These are phyloP conservation scores for Xylaria longipes DNA, from an alignment of 495 filamentous ascomycete genomes.

Conservation along the genomic window DNA sequence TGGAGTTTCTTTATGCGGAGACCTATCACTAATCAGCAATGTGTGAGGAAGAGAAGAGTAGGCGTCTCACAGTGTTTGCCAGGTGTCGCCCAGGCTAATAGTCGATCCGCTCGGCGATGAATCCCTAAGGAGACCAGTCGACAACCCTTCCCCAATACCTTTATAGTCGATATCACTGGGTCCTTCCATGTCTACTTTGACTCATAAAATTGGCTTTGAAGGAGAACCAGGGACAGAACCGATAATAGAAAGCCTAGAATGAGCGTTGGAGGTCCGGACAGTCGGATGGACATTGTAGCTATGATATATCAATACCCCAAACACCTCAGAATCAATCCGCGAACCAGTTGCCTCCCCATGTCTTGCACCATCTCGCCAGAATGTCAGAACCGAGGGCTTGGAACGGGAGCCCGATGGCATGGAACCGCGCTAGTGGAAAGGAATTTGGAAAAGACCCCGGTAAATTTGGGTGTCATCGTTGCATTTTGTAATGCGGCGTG, in stretches of 20 bases:
- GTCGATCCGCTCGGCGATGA: not conserved
- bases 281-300: not conserved
- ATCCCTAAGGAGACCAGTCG: not conserved
- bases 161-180: conserved; percentile 10
- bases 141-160: conserved; percentile 20
- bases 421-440: not conserved
- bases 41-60: not conserved
- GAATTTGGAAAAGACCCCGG: not conserved
- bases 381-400: conserved; percentile 4
- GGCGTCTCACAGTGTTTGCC: conserved; percentile 6
- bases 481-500: conserved; percentile 10
- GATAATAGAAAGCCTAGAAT: not conserved
- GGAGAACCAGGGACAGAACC: not conserved
- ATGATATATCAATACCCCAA: not conserved
- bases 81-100: conserved; percentile 3
- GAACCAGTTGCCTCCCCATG: conserved; percentile 11
- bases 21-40: conserved; percentile 3
- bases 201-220: not conserved
- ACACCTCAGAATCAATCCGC: not conserved
- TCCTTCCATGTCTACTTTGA: conserved; percentile 4
- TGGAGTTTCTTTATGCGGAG: not conserved
- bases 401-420: not conserved
- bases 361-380: not conserved
- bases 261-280: not conserved
- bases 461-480: not conserved